Percentiles rank a stretch among this genome's conserved stretches.
These are phyloP conservation scores for Verticillium tricorpus DNA, from an alignment of 2,329 filamentous ascomycete species.

Conservation along the genomic window DNA sequence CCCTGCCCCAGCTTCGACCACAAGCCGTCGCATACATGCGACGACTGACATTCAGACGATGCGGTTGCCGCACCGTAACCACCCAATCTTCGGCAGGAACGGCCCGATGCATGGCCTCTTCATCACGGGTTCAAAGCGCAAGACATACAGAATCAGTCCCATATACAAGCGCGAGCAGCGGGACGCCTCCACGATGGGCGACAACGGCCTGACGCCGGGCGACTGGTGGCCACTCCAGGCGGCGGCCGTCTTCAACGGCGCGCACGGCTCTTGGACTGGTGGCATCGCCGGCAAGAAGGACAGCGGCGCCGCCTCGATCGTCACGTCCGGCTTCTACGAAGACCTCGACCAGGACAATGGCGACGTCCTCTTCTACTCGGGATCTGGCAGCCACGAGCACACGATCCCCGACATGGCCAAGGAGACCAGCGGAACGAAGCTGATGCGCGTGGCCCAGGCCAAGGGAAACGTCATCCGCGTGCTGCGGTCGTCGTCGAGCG, in stretches of 20 bases:
- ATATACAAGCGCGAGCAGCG: conserved; percentile 5
- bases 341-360: conserved; percentile 20
- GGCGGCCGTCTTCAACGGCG: conserved; percentile 45
- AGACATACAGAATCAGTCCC: conserved; percentile 14
- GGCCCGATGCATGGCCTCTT: conserved; percentile 24
- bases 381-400: conserved; percentile 16
- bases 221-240: conserved; percentile 52
- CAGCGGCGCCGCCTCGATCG: conserved; percentile 48
- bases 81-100: conserved; percentile 22
- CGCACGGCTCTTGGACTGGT: conserved; percentile 41
- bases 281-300: conserved; percentile 45
- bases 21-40: neutral
- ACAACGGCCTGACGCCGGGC: conserved; percentile 29
- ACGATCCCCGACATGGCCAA: conserved; percentile 1
- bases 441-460: conserved; percentile 14
- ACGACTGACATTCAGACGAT: neutral
- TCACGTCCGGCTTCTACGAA: conserved; percentile 36
- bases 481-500: conserved; percentile 17
- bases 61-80: conserved; percentile 5
- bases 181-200: conserved; percentile 12
- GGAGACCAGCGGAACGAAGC: conserved; percentile 10
- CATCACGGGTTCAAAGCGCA: neutral
- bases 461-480: conserved; percentile 20
- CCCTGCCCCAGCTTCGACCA: neutral
- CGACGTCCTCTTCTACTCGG: conserved; percentile 19